These are phyloP conservation scores for Clavispora carvajalis DNA, from an alignment of 805 yeast genomes.

Conservation along the genomic window DNA sequence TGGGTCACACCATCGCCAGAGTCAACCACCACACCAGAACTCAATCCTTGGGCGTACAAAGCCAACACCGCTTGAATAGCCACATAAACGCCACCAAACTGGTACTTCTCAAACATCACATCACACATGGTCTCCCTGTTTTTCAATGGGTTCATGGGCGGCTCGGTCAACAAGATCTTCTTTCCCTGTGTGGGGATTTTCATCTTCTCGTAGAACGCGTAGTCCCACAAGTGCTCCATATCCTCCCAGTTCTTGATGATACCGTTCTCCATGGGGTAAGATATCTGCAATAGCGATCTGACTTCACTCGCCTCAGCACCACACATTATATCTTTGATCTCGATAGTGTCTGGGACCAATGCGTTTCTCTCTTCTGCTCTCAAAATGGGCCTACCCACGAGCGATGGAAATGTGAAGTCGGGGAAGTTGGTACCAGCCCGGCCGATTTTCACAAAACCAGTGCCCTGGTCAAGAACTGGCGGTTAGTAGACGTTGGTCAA, in stretches of 20 bases:
- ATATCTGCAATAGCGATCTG: slow-evolving; percentile 81
- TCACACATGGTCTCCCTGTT: slow-evolving; percentile 90
- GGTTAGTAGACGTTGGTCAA: slow-evolving; percentile 9
- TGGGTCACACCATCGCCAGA: slow-evolving; percentile 99
- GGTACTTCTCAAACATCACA: slow-evolving; percentile 86
- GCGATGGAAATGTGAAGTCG: slow-evolving; percentile 93
- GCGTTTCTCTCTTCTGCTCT: slow-evolving; percentile 88
- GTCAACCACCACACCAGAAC: slow-evolving; percentile 97
- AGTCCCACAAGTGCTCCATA: slow-evolving; percentile 98
- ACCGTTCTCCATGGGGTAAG: slow-evolving; percentile 99
- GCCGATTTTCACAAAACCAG: slow-evolving; percentile 96
- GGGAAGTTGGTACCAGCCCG: slow-evolving; percentile 97
- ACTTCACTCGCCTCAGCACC: slow-evolving; percentile 93
- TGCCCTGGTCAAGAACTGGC: slow-evolving; percentile 93
- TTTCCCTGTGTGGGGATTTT: slow-evolving; percentile 67
- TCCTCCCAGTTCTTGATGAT: slow-evolving; percentile 96
- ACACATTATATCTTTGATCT: slow-evolving; percentile 94
- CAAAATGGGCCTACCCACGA: slow-evolving; percentile 94
- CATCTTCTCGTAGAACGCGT: slow-evolving; percentile 90
- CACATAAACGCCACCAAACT: slow-evolving; percentile 88
- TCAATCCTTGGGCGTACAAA: slow-evolving; percentile 91
- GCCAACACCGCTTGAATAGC: slow-evolving; percentile 98
- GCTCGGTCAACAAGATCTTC: slow-evolving; percentile 88
- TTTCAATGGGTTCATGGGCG: slow-evolving; percentile 93
- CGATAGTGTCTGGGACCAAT: slow-evolving; percentile 51